A percentile compares a stretch with the other conserved stretches of the same genome.
Evolutionary conservation across 225 moss, liverwort and hornwort species (phyloP).

Genomic region (Climacium dendroides): DNA sequence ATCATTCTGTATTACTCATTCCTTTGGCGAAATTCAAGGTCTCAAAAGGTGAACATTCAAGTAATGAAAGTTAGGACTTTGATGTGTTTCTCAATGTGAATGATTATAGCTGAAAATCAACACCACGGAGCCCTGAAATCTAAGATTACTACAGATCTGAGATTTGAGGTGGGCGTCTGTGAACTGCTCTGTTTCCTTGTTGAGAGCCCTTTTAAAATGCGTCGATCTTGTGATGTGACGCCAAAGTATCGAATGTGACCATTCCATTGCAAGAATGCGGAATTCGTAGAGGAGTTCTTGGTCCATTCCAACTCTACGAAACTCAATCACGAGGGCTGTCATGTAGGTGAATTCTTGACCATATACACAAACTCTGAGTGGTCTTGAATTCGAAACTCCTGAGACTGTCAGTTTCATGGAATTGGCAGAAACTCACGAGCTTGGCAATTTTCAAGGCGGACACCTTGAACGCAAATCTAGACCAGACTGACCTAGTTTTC

Average conservation of each 20-base stretch:
- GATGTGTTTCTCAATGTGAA: background rate
- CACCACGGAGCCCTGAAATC: background rate
- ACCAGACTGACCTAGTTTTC: background rate
- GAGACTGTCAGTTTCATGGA: background rate
- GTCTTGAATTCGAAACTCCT: background rate
- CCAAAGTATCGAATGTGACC: background rate
- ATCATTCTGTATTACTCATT: too few species aligned
- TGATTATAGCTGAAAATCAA: background rate
- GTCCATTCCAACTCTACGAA: background rate
- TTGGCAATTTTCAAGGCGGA: background rate
- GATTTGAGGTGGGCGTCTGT: background rate
- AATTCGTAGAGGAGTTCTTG: background rate
- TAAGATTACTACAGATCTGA: too few species aligned
- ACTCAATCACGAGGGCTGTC: too few species aligned
- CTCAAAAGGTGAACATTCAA: background rate
- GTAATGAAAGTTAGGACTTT: too few species aligned
- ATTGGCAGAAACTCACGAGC: background rate
- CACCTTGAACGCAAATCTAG: background rate
- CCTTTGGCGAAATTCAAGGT: background rate
- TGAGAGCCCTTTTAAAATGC: background rate
- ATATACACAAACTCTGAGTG: background rate
- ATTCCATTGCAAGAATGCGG: background rate
- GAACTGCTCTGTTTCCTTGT: background rate
- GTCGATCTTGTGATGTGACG: background rate
- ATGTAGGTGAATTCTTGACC: background rate